Conservation (phyloP, 2,329 filamentous ascomycete species). For the Hypoxylon sp. region DNA sequence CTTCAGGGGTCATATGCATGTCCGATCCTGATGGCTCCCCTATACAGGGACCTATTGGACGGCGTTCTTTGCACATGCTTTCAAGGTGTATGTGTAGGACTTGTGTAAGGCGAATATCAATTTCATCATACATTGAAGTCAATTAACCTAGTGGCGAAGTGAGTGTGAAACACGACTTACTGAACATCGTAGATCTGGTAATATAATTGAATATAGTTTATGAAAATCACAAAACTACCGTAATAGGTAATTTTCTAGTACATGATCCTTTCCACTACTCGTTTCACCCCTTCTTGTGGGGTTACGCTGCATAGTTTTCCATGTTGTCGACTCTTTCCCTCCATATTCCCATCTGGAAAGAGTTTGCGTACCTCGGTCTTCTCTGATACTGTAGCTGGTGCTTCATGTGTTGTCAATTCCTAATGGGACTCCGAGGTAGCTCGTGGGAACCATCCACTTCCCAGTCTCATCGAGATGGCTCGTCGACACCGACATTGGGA, state of each 20-base stretch:
- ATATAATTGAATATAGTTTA: not conserved
- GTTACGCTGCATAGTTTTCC: not conserved
- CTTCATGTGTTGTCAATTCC: slow-evolving; percentile 4
- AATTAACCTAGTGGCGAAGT: not conserved
- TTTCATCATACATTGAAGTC: not conserved
- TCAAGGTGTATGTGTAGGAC: not conserved
- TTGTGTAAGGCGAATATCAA: not conserved
- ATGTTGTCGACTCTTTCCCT: not conserved
- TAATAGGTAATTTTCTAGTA: not conserved
- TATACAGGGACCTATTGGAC: not conserved
- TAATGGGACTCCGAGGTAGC: not conserved
- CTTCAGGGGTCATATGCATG: not conserved
- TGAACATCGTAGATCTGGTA: not conserved
- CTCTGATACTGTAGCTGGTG: not conserved
- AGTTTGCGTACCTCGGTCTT: not conserved
- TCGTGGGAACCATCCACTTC: not conserved
- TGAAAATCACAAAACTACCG: not conserved
- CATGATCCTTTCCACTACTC: not conserved
- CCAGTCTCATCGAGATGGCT: not conserved
- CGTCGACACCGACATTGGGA: not conserved
- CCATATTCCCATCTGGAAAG: not conserved
- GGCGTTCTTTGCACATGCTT: not conserved
- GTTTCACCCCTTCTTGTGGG: not conserved
- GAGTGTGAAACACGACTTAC: not conserved
- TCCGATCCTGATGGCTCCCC: not conserved